These are phyloP conservation scores for Geotrichum klebahnii DNA, from an alignment of 1,139 yeast species.

Conservation along the genomic window DNA sequence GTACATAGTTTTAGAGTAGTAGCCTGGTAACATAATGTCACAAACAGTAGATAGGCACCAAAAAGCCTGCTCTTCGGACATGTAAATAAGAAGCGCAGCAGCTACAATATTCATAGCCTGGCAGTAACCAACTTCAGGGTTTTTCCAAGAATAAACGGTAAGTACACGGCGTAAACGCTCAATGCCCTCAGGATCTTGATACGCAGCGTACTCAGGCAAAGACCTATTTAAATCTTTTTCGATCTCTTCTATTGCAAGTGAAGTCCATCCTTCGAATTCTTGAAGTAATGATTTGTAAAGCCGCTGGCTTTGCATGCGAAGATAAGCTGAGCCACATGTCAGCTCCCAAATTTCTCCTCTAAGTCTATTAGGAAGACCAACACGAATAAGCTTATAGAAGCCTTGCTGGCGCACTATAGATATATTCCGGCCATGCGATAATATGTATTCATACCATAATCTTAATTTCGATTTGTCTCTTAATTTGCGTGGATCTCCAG, in stretches of 20 bases:
- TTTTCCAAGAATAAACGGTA: constrained; percentile 93
- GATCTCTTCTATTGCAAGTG: constrained; percentile 90
- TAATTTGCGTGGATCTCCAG: constrained; percentile 76
- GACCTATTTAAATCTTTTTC: constrained; percentile 94
- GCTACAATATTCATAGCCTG: constrained; percentile 98
- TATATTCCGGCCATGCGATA: constrained; percentile 78
- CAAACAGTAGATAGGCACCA: constrained; percentile 86
- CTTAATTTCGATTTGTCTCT: constrained; percentile 84
- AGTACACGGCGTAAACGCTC: constrained; percentile 77
- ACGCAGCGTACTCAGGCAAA: constrained; percentile 92
- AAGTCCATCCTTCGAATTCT: constrained; percentile 57
- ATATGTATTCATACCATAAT: constrained; percentile 87
- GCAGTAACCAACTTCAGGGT: constrained; percentile 96
- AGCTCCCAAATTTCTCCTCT: constrained; percentile 97
- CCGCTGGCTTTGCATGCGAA: constrained; percentile 58
- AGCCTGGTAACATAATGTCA: constrained; percentile 86
- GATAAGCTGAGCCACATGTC: constrained; percentile 79
- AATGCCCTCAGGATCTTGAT: constrained; percentile 82
- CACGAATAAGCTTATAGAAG: constrained; percentile 77
- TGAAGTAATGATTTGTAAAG: constrained; percentile 57
- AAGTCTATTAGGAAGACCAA: constrained; percentile 85
- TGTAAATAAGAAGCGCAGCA: constrained; percentile 86
- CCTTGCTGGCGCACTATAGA: constrained; percentile 69
- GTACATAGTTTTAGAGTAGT: constrained; percentile 95
- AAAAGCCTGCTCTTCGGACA: constrained; percentile 96